phyloP scores from a whole-genome alignment of 371 early-diverging fungal genomes.

The Actinomucor elegans region DNA sequence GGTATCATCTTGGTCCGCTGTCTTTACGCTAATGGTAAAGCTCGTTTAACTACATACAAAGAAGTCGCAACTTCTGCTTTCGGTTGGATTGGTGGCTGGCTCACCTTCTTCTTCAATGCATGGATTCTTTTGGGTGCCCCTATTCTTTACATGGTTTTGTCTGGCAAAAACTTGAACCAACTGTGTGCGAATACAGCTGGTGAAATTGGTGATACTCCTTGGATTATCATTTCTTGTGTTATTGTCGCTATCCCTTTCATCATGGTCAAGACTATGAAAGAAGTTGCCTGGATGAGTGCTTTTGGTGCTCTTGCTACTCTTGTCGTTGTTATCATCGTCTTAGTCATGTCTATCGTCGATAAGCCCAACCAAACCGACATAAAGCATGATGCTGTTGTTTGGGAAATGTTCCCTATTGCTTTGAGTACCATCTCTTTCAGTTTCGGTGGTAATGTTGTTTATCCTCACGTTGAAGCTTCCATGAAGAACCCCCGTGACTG shows the following conservation, averaged over 20 bases:
- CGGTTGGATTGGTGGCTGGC: constrained; percentile 41
- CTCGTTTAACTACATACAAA: constrained; percentile 44
- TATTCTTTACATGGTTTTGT: constrained; percentile 55
- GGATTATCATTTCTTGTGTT: constrained; percentile 72
- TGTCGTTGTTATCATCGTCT: constrained; percentile 42
- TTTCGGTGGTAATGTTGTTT: constrained; percentile 82
- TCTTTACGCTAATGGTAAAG: constrained; percentile 35
- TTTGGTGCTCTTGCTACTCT: constrained; percentile 61
- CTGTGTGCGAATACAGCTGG: constrained; percentile 36
- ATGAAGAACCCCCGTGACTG: constrained; percentile 80
- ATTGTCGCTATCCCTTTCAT: constrained; percentile 53
- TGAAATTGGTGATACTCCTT: constrained; percentile 36
- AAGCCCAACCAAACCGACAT: constrained; percentile 24
- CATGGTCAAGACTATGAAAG: constrained; percentile 59
- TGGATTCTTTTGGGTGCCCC: constrained; percentile 58
- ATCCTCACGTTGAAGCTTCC: constrained; percentile 83
- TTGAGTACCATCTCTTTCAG: constrained; percentile 72
- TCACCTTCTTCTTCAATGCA: constrained; percentile 55
- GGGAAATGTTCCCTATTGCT: constrained; percentile 57
- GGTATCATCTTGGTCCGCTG: constrained; percentile 38
- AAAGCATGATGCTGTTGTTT: constrained; percentile 46
- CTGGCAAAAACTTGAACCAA: constrained; percentile 51
- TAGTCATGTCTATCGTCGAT: constrained; percentile 42
- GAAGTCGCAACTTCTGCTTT: constrained; percentile 40
- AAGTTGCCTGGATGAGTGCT: constrained; percentile 62